Base-by-base conservation (phyloP, 1,284 basidiomycete genomes). In the Cryptococcus sp. region DNA sequence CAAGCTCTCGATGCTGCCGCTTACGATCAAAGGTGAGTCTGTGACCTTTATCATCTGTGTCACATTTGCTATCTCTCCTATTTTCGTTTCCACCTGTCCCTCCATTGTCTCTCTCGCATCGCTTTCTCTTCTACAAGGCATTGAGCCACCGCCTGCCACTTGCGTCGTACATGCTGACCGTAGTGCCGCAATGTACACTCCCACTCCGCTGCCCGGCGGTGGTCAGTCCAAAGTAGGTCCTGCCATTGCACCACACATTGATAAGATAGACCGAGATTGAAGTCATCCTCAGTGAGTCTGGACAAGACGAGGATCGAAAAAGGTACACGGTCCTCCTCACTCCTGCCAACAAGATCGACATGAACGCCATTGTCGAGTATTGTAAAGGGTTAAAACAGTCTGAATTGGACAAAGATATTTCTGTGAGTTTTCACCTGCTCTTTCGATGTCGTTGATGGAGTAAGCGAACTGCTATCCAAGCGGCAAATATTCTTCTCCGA, bases 401-500 rank as follows among this genome's bases (percentile, higher is more conserved):
- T 18, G 60, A 65, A 41, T 60, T 70, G 51, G 55, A 55, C 13
- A 50, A 57, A 28, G 61, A 63, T 41, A 56, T 52, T n/a, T 66
- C 71, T 55, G 69, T 70, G 36, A 54, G 70, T 54, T 22, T 21
- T 22, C 13, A 4, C 14, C 16, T 16, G 7, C 36, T 22, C 10
- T 7, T 19, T 40, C 9, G 14, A 19, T 5, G 13, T 4, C 4
- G 34, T 48, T 18, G 7, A 19, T 23, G 7, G n/a, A n/a, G 47
- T 11, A 40, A 69, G 68, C 51, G 69, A 19, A 65, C 64, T 10
- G 71, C 69, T 2, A 61, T 73, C 40, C 70, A 71, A 60, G 67
- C 70, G 4, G 57, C 65, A 54, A 74, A 74, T 54, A 60, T 76
- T 10, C 54, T 74, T 7, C 59, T 76, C 46, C 65, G 74, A 44